These are phyloP conservation scores for Ophiosphaerella narmari DNA, from an alignment of 2,329 filamentous ascomycete species.

Conservation along the genomic window DNA sequence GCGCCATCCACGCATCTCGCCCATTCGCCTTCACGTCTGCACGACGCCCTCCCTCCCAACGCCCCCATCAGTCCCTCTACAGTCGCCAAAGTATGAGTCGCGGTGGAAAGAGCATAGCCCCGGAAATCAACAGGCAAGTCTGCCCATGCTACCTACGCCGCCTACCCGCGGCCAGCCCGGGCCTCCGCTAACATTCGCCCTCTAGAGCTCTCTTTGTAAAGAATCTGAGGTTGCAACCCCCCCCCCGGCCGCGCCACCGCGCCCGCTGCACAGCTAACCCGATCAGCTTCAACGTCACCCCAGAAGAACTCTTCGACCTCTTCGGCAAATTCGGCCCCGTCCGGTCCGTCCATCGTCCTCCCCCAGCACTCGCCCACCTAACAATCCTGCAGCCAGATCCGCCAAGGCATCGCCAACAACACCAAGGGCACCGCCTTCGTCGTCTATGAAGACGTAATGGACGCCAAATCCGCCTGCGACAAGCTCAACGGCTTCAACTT, in stretches of 20 bases:
- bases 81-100: slow-evolving; percentile 81
- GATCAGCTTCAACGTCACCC: slow-evolving; percentile 93
- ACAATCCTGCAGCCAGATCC: slow-evolving; percentile 76
- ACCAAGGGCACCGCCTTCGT: slow-evolving; percentile 99
- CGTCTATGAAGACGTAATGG: slow-evolving; percentile 98
- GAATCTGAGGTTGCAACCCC: slow-evolving; percentile 81
- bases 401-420: slow-evolving; percentile 94
- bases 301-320: slow-evolving; percentile 97
- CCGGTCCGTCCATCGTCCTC: slow-evolving; percentile 64
- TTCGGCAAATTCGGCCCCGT: slow-evolving; percentile 98
- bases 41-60: slow-evolving; percentile 15
- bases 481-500: slow-evolving; percentile 99
- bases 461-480: slow-evolving; percentile 98
- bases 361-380: slow-evolving; percentile 19
- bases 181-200: slow-evolving; percentile 37
- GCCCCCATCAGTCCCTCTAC: slow-evolving; percentile 24
- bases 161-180: slow-evolving; percentile 28
- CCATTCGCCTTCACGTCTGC: slow-evolving; percentile 3
- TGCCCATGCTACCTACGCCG: slow-evolving; percentile 16
- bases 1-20: background rate
- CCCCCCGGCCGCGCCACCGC: background rate
- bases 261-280: slow-evolving; percentile 14
- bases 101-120: slow-evolving; percentile 87
- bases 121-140: slow-evolving; percentile 96
- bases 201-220: slow-evolving; percentile 98